Evolutionary conservation across 257 asterid genomes (phyloP).

Genomic region (Nicotiana benthamiana): DNA sequence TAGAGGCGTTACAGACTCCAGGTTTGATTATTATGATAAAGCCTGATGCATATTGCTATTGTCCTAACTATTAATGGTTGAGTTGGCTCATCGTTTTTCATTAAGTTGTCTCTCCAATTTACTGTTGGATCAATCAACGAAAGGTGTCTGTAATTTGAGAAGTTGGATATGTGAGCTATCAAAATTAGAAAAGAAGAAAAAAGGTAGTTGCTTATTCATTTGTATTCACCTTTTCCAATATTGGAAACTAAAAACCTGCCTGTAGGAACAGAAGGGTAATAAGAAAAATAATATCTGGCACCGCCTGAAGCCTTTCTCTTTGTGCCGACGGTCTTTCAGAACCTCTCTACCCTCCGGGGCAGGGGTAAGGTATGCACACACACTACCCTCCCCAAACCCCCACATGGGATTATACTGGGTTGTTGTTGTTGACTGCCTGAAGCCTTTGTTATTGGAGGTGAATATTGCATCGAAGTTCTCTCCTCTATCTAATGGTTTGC

Average conservation of each 20-base stretch:
- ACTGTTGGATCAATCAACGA: background rate
- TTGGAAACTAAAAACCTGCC: background rate
- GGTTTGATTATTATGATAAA: slow-evolving; percentile 36
- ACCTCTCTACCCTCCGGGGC: too few relatives aligned
- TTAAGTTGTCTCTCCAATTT: background rate
- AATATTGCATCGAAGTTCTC: background rate
- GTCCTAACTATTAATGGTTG: background rate
- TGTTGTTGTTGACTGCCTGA: background rate
- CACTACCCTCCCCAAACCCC: too few relatives aligned
- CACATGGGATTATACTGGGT: too few relatives aligned
- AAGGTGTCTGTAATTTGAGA: background rate
- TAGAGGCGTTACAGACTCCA: slow-evolving; percentile 75
- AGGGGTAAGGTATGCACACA: too few relatives aligned
- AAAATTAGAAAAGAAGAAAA: background rate
- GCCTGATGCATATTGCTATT: background rate
- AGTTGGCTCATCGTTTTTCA: background rate
- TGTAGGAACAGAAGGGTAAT: background rate
- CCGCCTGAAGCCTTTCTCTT: background rate
- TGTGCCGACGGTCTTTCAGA: too few relatives aligned
- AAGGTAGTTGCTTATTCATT: background rate
- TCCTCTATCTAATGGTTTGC: background rate
- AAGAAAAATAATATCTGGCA: background rate
- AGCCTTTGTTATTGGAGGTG: background rate
- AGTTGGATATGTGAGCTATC: background rate
- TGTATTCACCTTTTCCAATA: background rate